Evolutionary conservation across 108 stramenopile genomes (phyloP).

Genomic region (Hondaea fermentalgiana): DNA sequence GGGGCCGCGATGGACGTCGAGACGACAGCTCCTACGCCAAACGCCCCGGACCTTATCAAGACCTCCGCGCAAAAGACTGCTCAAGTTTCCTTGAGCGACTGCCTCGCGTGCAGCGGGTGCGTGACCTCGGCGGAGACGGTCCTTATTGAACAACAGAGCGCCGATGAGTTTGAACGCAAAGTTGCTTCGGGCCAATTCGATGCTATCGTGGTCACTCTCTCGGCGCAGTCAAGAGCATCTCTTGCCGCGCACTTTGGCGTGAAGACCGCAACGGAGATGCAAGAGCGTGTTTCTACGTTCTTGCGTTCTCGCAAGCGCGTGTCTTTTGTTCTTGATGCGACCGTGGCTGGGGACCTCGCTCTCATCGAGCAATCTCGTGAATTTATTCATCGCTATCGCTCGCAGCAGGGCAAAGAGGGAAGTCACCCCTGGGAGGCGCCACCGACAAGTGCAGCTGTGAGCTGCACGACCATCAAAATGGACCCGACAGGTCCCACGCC

Average conservation of each 20-base stretch:
- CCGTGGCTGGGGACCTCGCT: conserved; percentile 28
- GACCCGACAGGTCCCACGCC: neutral
- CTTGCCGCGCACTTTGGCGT: neutral
- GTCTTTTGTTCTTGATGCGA: conserved; percentile 33
- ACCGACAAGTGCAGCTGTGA: neutral
- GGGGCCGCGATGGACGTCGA: conserved; percentile 1
- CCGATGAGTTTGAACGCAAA: neutral
- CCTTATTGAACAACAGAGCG: conserved; percentile 71
- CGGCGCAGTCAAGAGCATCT: neutral
- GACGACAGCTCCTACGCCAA: neutral
- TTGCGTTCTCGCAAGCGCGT: conserved; percentile 28
- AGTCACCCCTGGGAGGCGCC: neutral
- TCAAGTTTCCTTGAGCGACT: conserved; percentile 82
- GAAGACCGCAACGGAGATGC: neutral
- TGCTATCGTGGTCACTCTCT: neutral
- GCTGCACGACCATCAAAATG: neutral
- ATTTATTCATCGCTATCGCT: conserved; percentile 26
- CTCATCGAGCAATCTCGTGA: conserved; percentile 38
- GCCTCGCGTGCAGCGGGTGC: conserved; percentile 95
- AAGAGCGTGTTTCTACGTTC: conserved; percentile 18
- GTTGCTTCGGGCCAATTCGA: neutral
- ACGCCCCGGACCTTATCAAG: conserved; percentile 45
- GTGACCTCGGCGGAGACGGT: conserved; percentile 98
- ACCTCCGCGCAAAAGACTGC: conserved; percentile 21
- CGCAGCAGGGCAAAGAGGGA: neutral